Percentiles rank a stretch among this genome's conserved stretches.
Conservation (phyloP, 306 rosid genomes). For the Pterocarpus santalinus region DNA sequence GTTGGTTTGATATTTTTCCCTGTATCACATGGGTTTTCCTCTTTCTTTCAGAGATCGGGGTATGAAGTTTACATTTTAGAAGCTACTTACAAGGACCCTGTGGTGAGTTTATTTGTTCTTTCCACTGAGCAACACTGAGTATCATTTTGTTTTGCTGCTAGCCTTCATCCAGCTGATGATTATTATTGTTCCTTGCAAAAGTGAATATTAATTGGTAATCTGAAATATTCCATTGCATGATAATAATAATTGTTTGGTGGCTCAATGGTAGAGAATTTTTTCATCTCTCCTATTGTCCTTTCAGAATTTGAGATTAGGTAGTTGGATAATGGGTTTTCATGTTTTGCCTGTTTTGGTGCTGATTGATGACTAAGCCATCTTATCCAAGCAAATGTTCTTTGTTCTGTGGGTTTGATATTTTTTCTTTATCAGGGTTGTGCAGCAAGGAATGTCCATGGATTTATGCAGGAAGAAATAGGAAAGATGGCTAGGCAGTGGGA, state of each 20-base stretch:
- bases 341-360: constrained; percentile 42
- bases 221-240: constrained; percentile 9
- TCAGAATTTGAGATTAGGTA: constrained; percentile 8
- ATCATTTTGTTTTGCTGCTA: constrained; percentile 36
- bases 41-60: constrained; percentile 84
- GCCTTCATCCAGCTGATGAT: neutral
- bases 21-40: constrained; percentile 53
- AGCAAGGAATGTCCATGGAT: constrained; percentile 95
- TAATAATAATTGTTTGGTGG: constrained; percentile 3
- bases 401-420: constrained; percentile 43
- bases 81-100: constrained; percentile 97
- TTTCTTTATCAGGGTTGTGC: constrained; percentile 81
- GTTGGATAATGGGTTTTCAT: constrained; percentile 7
- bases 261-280: constrained; percentile 7
- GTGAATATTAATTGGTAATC: neutral
- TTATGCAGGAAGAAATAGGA: constrained; percentile 74
- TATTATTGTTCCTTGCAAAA: constrained; percentile 18
- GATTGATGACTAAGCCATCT: constrained; percentile 23
- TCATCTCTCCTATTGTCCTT: constrained; percentile 13
- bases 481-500: constrained; percentile 93
- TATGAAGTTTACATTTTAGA: constrained; percentile 95
- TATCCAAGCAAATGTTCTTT: constrained; percentile 28
- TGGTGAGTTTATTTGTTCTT: constrained; percentile 56
- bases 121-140: constrained; percentile 18
- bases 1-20: constrained; percentile 39